Conservation (phyloP, 805 yeast species). For the Ogataea parapolymorpha region DNA sequence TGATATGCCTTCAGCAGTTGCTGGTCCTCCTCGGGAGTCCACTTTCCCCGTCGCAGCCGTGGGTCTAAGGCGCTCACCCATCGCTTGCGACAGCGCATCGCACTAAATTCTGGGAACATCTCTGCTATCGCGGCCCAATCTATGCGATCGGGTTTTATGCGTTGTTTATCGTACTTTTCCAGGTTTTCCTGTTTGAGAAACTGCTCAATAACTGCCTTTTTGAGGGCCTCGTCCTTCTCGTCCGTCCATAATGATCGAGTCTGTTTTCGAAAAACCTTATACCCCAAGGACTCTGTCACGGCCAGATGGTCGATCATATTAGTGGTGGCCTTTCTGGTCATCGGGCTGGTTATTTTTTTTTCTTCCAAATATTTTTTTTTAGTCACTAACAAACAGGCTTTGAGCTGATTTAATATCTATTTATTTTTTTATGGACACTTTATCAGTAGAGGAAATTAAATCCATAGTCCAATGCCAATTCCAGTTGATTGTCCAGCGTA, state of each 20-base stretch:
- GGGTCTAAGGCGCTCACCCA: slow-evolving; percentile 90
- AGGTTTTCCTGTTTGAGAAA: slow-evolving; percentile 20
- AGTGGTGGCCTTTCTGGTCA: slow-evolving; percentile 9
- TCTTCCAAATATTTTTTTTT: slow-evolving; percentile 3
- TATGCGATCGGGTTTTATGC: slow-evolving; percentile 38
- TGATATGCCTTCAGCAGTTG: slow-evolving; percentile 59
- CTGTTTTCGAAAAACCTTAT: slow-evolving; percentile 64
- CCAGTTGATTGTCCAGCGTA: slow-evolving; percentile 12
- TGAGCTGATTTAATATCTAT: not conserved
- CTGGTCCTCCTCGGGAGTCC: slow-evolving; percentile 82
- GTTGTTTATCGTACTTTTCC: slow-evolving; percentile 22
- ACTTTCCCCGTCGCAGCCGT: slow-evolving; percentile 72
- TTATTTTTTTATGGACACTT: slow-evolving; percentile 8
- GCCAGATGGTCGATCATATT: slow-evolving; percentile 47
- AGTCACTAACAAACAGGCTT: not conserved
- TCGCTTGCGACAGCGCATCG: slow-evolving; percentile 82
- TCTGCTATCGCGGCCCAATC: slow-evolving; percentile 63
- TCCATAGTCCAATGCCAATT: slow-evolving; percentile 17
- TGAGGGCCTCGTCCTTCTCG: slow-evolving; percentile 64
- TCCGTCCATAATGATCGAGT: slow-evolving; percentile 70
- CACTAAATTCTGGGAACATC: slow-evolving; percentile 50
- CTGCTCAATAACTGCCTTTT: slow-evolving; percentile 38
- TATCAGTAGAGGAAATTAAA: slow-evolving; percentile 10
- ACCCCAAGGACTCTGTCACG: slow-evolving; percentile 69
- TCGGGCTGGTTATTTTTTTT: not conserved